Evolutionary conservation across 2,329 filamentous ascomycete genomes (phyloP).

Genomic region (Calonectria hongkongensis): DNA sequence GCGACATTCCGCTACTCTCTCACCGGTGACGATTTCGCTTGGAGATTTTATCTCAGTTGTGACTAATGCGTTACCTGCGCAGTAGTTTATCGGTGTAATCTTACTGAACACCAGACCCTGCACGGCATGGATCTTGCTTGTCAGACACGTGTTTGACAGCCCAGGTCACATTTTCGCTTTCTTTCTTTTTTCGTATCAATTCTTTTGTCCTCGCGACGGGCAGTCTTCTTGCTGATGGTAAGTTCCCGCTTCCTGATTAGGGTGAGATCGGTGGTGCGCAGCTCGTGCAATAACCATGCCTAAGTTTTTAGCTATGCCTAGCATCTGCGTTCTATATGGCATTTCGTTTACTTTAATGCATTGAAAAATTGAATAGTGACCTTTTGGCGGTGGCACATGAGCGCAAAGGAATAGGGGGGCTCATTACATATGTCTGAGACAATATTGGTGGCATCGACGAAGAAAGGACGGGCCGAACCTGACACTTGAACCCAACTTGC

Average conservation of each 20-base stretch:
- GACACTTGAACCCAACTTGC: neutral
- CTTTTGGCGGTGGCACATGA: neutral
- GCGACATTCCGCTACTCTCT: neutral
- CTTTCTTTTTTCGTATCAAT: too few relatives aligned
- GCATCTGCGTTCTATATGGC: neutral
- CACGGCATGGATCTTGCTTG: too few relatives aligned
- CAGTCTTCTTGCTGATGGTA: too few relatives aligned
- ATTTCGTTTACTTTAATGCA: neutral
- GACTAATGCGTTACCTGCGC: neutral
- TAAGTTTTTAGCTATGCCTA: too few relatives aligned
- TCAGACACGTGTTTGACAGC: too few relatives aligned
- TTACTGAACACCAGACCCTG: neutral
- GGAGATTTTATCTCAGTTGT: neutral
- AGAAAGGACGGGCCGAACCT: neutral
- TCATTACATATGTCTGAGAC: conserved; percentile 1
- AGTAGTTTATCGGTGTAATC: neutral
- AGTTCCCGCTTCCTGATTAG: too few relatives aligned
- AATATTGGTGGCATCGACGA: neutral
- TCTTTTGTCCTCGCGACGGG: too few relatives aligned
- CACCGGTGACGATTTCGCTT: neutral
- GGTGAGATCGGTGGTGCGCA: too few relatives aligned
- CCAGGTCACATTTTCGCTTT: too few relatives aligned
- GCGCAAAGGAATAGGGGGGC: neutral
- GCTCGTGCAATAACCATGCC: too few relatives aligned
- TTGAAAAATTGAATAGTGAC: neutral